Evolutionary conservation across 805 yeast species (phyloP), one percentile per base, ranked within the genome.

Genomic region (Monosporozyma servazzii): DNA sequence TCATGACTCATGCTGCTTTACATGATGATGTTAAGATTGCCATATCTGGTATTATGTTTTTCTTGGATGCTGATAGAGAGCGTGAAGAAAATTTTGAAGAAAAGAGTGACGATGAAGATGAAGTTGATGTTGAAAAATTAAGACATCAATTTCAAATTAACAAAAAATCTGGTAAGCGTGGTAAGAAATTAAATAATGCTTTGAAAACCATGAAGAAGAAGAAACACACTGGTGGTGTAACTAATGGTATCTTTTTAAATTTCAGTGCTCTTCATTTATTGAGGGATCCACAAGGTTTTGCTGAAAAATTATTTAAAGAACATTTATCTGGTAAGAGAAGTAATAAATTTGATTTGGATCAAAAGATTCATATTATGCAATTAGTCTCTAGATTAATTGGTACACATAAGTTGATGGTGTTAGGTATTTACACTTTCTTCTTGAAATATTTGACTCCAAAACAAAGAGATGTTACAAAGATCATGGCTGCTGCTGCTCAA

Each of bases 201-300:
- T 75, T 84, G 45, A 84, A 85, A 63, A 64, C 77, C 5, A 67
- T 84, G 52, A 84, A 85, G 67, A 84, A 83, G 71, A 83, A 84
- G 68, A 75, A 73, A 46, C 73, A 74, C 45, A 73, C 80, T 30
- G 80, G 76, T 54, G 75, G 76, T 51, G 75, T 80, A 15, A 78
- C 83, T 10, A 79, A 86, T 0, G 53, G 56, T 41, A 54, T 53
- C 29, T 58, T 57, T 10, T 76, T 93, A 60, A 93, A 93, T 65
- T 93, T 93, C 71, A 84, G 95, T 48, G 99, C 99, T 33, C 83
- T 93, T 50, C 99, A 93, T 69, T 71, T 93, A 52, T 75, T 93
- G 50, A 80, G 97, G 66, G 99, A 93, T 66, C 99, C 99, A 9
- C 99, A 93, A 68, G 96, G 96, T 4, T 93, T 93, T 71, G 96